phyloP scores from a whole-genome alignment of 169 alveolate species.

The Cryptosporidium sp. region DNA sequence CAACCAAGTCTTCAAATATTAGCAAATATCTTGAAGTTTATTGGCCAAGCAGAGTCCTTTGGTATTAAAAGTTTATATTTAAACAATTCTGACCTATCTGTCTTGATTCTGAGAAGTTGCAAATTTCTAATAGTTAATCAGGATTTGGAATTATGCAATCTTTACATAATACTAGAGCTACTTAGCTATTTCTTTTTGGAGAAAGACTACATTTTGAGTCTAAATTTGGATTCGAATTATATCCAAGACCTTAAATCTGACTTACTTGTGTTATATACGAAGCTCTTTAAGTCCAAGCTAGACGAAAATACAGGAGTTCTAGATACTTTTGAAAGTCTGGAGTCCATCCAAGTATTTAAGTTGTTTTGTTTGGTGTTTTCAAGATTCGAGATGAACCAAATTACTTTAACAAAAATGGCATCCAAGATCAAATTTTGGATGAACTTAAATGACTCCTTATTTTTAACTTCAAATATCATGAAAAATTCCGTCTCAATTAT shows the following conservation, averaged over 20 bases:
- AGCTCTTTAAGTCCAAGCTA: too few species aligned
- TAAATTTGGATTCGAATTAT: not conserved
- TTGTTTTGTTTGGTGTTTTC: not conserved
- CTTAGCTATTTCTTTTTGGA: not conserved
- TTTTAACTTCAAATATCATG: not conserved
- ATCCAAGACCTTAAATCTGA: not conserved
- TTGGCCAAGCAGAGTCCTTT: not conserved
- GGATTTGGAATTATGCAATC: not conserved
- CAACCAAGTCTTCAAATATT: not conserved
- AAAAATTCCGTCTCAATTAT: not conserved
- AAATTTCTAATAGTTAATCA: not conserved
- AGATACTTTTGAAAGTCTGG: constrained; percentile 1
- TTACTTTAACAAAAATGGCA: not conserved
- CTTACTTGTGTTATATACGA: not conserved
- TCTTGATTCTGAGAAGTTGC: not conserved
- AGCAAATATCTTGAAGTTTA: not conserved
- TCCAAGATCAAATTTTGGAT: constrained; percentile 16
- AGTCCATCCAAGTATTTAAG: constrained; percentile 6
- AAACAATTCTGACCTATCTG: not conserved
- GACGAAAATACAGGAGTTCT: too few species aligned
- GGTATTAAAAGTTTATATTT: not conserved
- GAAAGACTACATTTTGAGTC: too few species aligned
- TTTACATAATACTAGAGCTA: too few species aligned
- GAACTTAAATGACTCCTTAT: not conserved
- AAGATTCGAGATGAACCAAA: not conserved